Conservation (phyloP, 2,329 filamentous ascomycete species). For the Claviceps sp. region DNA sequence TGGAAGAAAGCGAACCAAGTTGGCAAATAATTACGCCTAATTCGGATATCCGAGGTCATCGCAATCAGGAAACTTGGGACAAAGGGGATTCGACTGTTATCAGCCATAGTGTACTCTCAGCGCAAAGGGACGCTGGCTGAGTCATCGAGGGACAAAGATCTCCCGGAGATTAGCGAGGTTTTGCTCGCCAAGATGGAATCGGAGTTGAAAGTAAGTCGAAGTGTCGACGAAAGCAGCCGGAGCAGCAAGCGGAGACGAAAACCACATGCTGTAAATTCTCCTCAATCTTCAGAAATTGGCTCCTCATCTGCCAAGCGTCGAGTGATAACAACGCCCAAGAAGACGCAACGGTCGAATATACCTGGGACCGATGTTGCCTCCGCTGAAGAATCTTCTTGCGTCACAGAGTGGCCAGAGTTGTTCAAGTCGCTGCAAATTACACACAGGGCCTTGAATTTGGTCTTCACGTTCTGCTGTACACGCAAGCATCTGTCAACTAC, state of each 20-base stretch:
- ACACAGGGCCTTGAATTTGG: slow-evolving; percentile 76
- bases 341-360: neutral
- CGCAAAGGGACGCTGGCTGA: neutral
- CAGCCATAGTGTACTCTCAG: too few relatives aligned
- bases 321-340: neutral
- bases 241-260: slow-evolving; percentile 1
- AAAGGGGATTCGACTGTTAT: too few relatives aligned
- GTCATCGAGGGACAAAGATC: too few relatives aligned
- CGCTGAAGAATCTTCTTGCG: neutral
- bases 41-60: too few relatives aligned
- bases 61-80: too few relatives aligned
- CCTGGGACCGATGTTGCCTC: neutral
- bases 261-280: neutral
- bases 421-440: slow-evolving; percentile 63
- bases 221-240: neutral
- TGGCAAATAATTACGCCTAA: too few relatives aligned
- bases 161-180: neutral
- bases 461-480: slow-evolving; percentile 90
- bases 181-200: neutral
- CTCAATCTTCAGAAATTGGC: neutral
- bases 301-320: neutral
- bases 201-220: neutral
- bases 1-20: too few relatives aligned
- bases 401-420: slow-evolving; percentile 54
- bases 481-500: slow-evolving; percentile 87